phyloP scores from a whole-genome alignment of 2,329 filamentous ascomycete genomes.

The Cladorrhinum sp. region DNA sequence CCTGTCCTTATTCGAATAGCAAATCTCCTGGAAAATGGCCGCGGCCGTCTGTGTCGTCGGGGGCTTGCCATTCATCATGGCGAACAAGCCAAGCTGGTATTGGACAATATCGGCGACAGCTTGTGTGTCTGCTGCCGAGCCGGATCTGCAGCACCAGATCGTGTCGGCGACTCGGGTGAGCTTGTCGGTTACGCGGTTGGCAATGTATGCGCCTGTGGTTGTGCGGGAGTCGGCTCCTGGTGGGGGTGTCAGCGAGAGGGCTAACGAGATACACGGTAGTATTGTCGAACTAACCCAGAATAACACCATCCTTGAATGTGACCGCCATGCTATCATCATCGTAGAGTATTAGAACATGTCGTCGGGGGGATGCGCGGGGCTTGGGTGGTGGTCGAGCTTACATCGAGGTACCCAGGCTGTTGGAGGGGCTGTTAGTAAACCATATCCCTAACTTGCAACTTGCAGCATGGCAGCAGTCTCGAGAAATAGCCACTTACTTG shows the following conservation, averaged over 20 bases:
- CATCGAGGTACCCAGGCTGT: conserved; percentile 94
- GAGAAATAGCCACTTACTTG: conserved; percentile 65
- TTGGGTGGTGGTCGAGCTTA: conserved; percentile 40
- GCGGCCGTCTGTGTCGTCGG: conserved; percentile 95
- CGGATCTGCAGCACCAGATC: conserved; percentile 99
- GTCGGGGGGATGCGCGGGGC: conserved; percentile 5
- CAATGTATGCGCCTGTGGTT: conserved; percentile 96
- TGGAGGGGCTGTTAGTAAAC: conserved; percentile 33
- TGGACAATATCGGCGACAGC: conserved; percentile 97
- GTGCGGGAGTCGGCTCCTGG: conserved; percentile 91
- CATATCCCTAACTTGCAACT: background rate
- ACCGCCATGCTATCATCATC: conserved; percentile 77
- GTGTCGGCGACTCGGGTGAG: conserved; percentile 97
- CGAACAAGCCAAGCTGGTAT: conserved; percentile 91
- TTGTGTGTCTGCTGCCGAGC: conserved; percentile 95
- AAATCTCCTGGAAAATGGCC: conserved; percentile 95
- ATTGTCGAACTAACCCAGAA: conserved; percentile 61
- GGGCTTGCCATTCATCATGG: conserved; percentile 81
- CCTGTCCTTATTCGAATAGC: conserved; percentile 94
- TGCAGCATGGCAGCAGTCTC: background rate
- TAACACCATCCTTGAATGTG: conserved; percentile 97
- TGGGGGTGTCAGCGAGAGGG: background rate
- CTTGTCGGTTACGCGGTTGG: conserved; percentile 99
- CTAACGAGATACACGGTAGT: background rate
- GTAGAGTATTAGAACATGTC: conserved; percentile 21